Base-by-base conservation (phyloP, 805 yeast genomes). In the Teunomyces barrocoloradensis region DNA sequence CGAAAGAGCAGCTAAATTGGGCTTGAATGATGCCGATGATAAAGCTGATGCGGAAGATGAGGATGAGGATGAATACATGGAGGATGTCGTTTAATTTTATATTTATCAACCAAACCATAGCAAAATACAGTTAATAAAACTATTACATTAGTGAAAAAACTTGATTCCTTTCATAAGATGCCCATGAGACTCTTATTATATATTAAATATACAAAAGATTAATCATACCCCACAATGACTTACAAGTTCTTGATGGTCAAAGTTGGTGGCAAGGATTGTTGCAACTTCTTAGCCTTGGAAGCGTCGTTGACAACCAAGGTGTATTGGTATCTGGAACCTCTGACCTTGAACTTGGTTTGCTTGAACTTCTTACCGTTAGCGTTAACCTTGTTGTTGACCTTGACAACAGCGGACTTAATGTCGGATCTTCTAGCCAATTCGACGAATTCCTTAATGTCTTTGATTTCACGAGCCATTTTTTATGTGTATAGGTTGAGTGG, bases 291-390 rank as follows among this genome's bases (percentile, higher is more conserved):
- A 68, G 98, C 98, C 84, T 90, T 91, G 75, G 89, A 86, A 69
- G 89, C 87, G 76, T 94, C 98, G 80, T 87, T 83, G 69, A 94
- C 92, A 64, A 87, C 87, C 77, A 92, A 82, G 65, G 99, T 94
- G 88, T 94, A 94, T 71, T 89, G 84, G 82, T 87, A 75, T 75
- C 81, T 89, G 58, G 96, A 69, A 76, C 97, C 97, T 84, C 98
- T 90, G 70, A 94, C 89, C 88, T 94, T 94, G 91, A 94, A 94
- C 80, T 94, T 94, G 81, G 97, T 90, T 79, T 87, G 94, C 79
- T 87, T 86, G 84, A 81, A 80, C 62, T 79, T 78, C 81, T 86
- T 86, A 75, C 94, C 95, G 74, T 78, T 78, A 63, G 86, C 80
- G 80, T 83, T 84, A 69, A 85, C 64, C 78, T 86, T 85, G 73